Evolutionary conservation across 306 rosid species (phyloP).

Genomic region (Gillenia trifoliata): DNA sequence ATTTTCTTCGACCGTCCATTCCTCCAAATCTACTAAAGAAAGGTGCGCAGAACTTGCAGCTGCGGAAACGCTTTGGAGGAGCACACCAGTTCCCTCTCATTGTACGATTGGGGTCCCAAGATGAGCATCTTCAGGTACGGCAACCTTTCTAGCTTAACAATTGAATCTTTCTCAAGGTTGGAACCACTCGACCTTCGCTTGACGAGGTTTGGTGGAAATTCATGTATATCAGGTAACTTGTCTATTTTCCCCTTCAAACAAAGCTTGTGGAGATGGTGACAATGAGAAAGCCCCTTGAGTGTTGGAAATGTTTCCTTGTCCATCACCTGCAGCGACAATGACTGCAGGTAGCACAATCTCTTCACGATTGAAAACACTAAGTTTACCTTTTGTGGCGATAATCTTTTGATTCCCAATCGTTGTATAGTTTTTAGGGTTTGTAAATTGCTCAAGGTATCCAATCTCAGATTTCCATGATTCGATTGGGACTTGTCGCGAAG

Average conservation of each 20-base stretch:
- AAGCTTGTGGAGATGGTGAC: neutral
- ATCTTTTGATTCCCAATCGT: no score
- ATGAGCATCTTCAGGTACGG: neutral
- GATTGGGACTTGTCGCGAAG: accelerated
- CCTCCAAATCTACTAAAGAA: no score
- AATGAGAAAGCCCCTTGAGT: neutral
- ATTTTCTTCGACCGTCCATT: neutral
- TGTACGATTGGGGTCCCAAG: neutral
- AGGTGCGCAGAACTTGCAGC: neutral
- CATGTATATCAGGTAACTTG: neutral
- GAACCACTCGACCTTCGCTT: neutral
- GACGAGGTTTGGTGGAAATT: neutral
- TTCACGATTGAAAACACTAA: neutral
- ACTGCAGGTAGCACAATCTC: neutral
- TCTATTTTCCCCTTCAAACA: neutral
- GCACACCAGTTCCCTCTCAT: neutral
- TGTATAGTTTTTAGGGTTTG: no score
- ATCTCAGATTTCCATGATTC: neutral
- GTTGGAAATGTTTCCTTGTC: neutral
- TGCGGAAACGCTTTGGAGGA: neutral
- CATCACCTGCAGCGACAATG: no score
- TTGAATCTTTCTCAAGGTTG: neutral
- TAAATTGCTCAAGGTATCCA: neutral
- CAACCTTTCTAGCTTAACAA: neutral
- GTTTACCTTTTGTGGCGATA: no score